Base-by-base conservation (phyloP, 73 alveolate species). In the Stentor coeruleus region DNA sequence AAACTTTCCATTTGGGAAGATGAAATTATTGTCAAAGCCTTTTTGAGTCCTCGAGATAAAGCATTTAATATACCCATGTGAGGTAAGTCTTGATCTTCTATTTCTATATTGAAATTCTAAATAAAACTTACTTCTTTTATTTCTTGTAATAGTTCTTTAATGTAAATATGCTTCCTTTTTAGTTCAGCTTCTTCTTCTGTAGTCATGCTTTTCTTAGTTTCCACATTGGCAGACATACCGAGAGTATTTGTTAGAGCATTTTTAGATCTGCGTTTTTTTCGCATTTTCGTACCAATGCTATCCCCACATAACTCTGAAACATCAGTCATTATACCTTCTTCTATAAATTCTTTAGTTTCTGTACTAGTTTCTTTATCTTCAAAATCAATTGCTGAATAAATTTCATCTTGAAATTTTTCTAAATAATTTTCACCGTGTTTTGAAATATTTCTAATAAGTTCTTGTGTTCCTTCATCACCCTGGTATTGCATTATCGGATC, bases 261-360 rank as follows among this genome's bases (percentile, higher is more conserved):
- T 66, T 20, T 20, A 20, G n/a, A 20, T 1, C 26, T 37, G n/a
- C 37, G n/a, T 33, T 66, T 66, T 31, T 66, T 66, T 28, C 79
- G 79, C n/a, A 31, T 31, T 66, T 66, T 66, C 33, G 33, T 40
- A 28, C 79, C 79, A 33, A 66, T 2, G 39, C 79, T 66, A 0
- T 66, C 79, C 1, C 79, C 79, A 2, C 79, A 66, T 20, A 66
- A 40, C 49, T 66, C 79, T 1, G 1, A 37, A 20, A 66, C 79
- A 0, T 20, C 36, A 11, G 79, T 66, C 15, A 14, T 20, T 2
- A 33, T 1, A 28, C 20, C n/a, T 20, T 20, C 36, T 14, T 66
- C 33, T 14, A 26, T 2, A 33, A 31, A 20, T 20, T 20, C 14
- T 66, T 20, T 20, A 20, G 37, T 31, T 66, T 37, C 40, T 37